phyloP scores from a whole-genome alignment of 768 basidiomycete genomes.

The Trametes sanguinea region DNA sequence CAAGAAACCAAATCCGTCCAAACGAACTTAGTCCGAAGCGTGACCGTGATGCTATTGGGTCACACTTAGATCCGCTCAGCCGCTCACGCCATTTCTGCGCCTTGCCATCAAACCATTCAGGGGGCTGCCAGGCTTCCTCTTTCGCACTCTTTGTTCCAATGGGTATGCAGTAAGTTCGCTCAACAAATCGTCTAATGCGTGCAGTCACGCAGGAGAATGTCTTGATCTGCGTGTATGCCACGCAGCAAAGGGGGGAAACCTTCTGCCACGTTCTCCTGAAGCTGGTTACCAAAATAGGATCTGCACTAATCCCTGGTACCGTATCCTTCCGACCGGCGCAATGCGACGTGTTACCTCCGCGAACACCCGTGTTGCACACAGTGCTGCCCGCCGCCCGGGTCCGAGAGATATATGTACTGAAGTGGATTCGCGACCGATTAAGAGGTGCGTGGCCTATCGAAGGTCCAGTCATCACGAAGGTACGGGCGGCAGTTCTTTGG shows the following conservation, averaged over 20 bases:
- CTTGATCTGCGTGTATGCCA: not conserved
- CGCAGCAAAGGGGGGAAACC: not conserved
- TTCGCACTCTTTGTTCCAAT: not conserved
- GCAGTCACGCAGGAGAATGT: not conserved
- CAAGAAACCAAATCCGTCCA: conserved; percentile 37
- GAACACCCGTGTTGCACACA: too few relatives aligned
- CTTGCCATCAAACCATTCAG: not conserved
- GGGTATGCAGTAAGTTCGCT: too few relatives aligned
- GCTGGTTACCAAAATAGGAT: conserved; percentile 9
- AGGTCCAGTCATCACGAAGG: too few relatives aligned
- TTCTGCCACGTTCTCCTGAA: conserved; percentile 9
- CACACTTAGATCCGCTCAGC: conserved; percentile 23
- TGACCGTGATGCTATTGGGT: conserved; percentile 28
- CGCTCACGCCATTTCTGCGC: conserved; percentile 18
- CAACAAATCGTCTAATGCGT: too few relatives aligned
- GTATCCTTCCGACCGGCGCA: not conserved
- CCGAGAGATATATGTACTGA: too few relatives aligned
- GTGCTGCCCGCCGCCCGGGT: too few relatives aligned
- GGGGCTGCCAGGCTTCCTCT: not conserved
- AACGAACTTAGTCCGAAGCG: conserved; percentile 33
- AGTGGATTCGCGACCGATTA: too few relatives aligned
- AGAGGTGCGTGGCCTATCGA: too few relatives aligned
- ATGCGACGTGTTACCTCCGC: too few relatives aligned
- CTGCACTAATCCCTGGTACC: conserved; percentile 1
- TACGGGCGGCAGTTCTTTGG: too few relatives aligned